Evolutionary conservation across 23 red algal species (phyloP), one percentile per base, ranked within the genome.

Genomic region (Agarophyton chilense): DNA sequence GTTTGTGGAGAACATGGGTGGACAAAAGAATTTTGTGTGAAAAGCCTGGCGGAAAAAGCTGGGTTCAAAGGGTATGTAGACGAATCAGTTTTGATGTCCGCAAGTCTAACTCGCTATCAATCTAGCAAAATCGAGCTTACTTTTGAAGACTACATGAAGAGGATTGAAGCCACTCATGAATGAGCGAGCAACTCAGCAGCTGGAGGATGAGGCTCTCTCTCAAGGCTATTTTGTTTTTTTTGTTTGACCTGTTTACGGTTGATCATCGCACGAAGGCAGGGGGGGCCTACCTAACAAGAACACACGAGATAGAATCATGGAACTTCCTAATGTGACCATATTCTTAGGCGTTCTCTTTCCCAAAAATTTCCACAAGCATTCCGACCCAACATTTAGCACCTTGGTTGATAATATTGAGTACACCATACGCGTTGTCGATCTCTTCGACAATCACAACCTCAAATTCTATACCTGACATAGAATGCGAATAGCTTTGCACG

Each of bases 1-100:
- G 95, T 98, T 52, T 82, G 80, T 43, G 49, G 65, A 36, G 95
- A 98, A 45, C 91, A 89, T 24, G 82, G 87, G 21, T 98, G 95
- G 95, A 85, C 63, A 35, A 94, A 94, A 64, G 86, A 70, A 21
- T 55, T 87, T 47, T 88, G 87, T 56, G 43, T 98, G 33, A 66
- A 58, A 42, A 92, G 84, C 67, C 70, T 94, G 29, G 87, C 93
- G 11, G 85, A 89, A 40, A 98, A 98, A 58, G 85, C 92, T 52
- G 95, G 95, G 24, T 94, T 78, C 36, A 56, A 58, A 17, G 86
- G 91, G 42, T 36, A 25, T 24, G 58, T 93, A 16, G 50, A 72
- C 29, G 58, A 78, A 49, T 35, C 46, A 1, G 84, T 75, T 38
- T 79, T 89, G 71, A 56, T 67, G 18, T 68, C 67, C 67, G 72